Evolutionary conservation across 2,329 filamentous ascomycete genomes (phyloP), one percentile per base, ranked within the genome.

Genomic region (Talaromyces sp.): DNA sequence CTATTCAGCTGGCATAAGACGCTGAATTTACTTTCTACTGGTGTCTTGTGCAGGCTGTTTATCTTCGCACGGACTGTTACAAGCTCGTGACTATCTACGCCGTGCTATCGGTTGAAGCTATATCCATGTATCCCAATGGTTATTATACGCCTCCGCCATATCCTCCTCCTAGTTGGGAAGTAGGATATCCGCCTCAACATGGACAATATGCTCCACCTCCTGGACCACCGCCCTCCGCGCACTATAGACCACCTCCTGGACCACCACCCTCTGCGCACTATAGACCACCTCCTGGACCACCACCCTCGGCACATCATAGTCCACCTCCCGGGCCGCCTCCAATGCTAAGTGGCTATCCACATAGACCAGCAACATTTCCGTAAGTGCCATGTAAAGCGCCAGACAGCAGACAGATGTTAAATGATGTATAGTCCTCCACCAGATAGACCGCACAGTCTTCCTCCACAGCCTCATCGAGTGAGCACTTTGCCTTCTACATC

Each of bases 361-460:
- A 57, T 37, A 60, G 65, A 39, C 60, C 50, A 52, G 16, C 56
- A 22, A 66, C 65, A 49, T 49, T 54, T 52, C 61, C 64, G 65
- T 66, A 64, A 66, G 65, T 66, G 39, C n/a, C 52, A 63, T 16
- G 47, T 63, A 58, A 41, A 10, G 24, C 43, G 10, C 45, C 33
- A 56, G 59, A 5, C 35, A 22, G 39, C 56, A 31, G 16, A 22
- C 56, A 27, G 22, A 45, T 16, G 27, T 59, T 41, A 64, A 56
- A 19, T 14, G 22, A 37, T 24, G 31, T 11, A 52, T 59, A 62
- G 58, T 43, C 60, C 50, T 58, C 35, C 57, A 35, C 43, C 57
- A 31, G 19, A 16, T 50, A 59, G 56, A 43, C 65, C 65, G 43
- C 45, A 64, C 31, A 56, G 62, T 45, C 58, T 60, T 31, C 65